Evolutionary conservation across 2,329 filamentous ascomycete genomes (phyloP).

Genomic region (Ophiocordyceps unilateralis): DNA sequence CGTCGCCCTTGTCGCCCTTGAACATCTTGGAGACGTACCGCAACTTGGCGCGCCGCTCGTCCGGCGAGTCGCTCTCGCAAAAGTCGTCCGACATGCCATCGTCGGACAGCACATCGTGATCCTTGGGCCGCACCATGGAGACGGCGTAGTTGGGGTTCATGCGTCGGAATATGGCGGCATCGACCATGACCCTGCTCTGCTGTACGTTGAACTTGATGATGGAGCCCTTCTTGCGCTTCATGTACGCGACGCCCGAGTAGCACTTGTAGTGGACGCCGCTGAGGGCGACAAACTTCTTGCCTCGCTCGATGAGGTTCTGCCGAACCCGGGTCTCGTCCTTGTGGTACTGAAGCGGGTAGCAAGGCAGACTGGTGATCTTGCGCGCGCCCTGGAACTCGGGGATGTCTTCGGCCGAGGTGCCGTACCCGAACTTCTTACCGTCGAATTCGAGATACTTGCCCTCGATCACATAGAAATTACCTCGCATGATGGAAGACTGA

Average conservation of each 20-base stretch:
- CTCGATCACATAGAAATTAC: slow-evolving; percentile 61
- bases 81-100: slow-evolving; percentile 23
- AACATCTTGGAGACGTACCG: slow-evolving; percentile 35
- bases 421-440: slow-evolving; percentile 69
- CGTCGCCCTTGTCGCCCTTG: slow-evolving; percentile 23
- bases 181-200: slow-evolving; percentile 76
- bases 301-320: slow-evolving; percentile 55
- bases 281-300: slow-evolving; percentile 70
- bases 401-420: slow-evolving; percentile 52
- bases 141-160: slow-evolving; percentile 77
- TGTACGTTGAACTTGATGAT: slow-evolving; percentile 67
- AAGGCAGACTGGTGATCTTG: slow-evolving; percentile 63
- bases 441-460: slow-evolving; percentile 76
- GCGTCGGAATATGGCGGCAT: slow-evolving; percentile 63
- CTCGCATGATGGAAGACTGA: slow-evolving; percentile 49
- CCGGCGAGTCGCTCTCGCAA: slow-evolving; percentile 21
- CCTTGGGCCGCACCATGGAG: slow-evolving; percentile 55
- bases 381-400: slow-evolving; percentile 61
- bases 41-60: slow-evolving; percentile 21
- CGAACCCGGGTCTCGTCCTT: slow-evolving; percentile 49
- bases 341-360: slow-evolving; percentile 69
- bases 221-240: slow-evolving; percentile 53
- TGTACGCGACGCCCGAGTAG: slow-evolving; percentile 71
- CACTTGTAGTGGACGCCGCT: slow-evolving; percentile 68
- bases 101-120: slow-evolving; percentile 41